A percentile compares a stretch with the other conserved stretches of the same genome.
Evolutionary conservation across 768 basidiomycete species (phyloP).

Genomic region (Porpolomopsis calyptriformis): DNA sequence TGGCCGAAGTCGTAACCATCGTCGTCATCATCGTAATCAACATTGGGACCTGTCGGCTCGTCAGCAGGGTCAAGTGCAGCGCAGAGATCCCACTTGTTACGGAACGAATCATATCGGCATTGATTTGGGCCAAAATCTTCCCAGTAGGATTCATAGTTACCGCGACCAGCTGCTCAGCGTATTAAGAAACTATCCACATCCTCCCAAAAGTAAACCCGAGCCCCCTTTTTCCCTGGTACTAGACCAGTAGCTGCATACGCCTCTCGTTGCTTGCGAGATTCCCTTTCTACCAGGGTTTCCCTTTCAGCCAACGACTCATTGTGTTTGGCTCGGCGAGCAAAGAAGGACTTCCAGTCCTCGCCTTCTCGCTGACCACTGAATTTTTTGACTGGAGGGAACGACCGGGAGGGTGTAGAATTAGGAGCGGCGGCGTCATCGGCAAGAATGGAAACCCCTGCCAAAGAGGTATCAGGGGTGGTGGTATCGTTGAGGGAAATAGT

Average conservation of each 20-base stretch:
- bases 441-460: not conserved
- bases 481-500: not conserved
- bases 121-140: conserved; percentile 8
- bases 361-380: conserved; percentile 2
- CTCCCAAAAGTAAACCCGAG: conserved; percentile 16
- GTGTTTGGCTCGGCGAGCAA: conserved; percentile 3
- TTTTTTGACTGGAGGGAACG: conserved; percentile 1
- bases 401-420: not conserved
- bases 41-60: not conserved
- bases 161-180: conserved; percentile 9
- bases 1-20: not conserved
- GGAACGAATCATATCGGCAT: conserved; percentile 12
- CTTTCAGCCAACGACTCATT: not conserved
- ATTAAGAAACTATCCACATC: conserved; percentile 15
- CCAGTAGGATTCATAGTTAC: no score
- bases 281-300: not conserved
- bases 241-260: conserved; percentile 12
- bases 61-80: conserved; percentile 8
- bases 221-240: conserved; percentile 14
- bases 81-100: conserved; percentile 17
- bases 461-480: not conserved
- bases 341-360: conserved; percentile 4
- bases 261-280: not conserved
- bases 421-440: not conserved
- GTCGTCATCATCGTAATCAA: conserved; percentile 7